phyloP scores from a whole-genome alignment of 2,329 filamentous ascomycete genomes.

The Diaporthe eres region DNA sequence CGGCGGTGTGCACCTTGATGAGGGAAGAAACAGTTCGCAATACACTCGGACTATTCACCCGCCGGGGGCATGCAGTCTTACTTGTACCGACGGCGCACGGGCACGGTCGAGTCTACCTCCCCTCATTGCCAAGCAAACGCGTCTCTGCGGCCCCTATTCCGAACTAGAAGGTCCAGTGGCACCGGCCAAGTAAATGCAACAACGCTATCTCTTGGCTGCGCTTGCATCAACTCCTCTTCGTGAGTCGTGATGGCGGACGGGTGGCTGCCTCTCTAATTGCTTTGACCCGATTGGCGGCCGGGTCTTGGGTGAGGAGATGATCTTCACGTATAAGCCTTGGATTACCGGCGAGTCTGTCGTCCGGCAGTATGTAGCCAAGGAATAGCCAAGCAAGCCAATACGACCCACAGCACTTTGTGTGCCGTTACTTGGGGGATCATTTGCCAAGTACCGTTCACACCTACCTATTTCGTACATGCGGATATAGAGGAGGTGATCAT shows the following conservation, averaged over 20 bases:
- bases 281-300: neutral
- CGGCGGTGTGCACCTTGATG: neutral
- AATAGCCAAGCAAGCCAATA: conserved; percentile 34
- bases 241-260: conserved; percentile 15
- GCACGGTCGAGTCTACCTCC: conserved; percentile 1
- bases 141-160: conserved; percentile 16
- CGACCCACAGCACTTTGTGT: neutral
- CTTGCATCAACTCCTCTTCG: conserved; percentile 12
- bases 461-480: conserved; percentile 32
- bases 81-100: conserved; percentile 25
- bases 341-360: neutral
- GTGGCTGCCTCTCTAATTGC: conserved; percentile 6
- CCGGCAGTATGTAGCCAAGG: conserved; percentile 30
- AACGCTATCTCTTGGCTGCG: conserved; percentile 32
- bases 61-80: conserved; percentile 18
- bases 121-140: conserved; percentile 23
- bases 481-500: conserved; percentile 16
- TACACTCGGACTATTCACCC: neutral
- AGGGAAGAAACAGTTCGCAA: neutral
- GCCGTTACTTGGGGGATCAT: conserved; percentile 9
- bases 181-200: conserved; percentile 14
- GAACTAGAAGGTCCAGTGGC: conserved; percentile 30
- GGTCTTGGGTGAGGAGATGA: neutral
- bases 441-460: conserved; percentile 23
- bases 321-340: conserved; percentile 21